phyloP scores from a whole-genome alignment of 371 early-diverging fungal genomes.

The Furculomyces boomerangus region DNA sequence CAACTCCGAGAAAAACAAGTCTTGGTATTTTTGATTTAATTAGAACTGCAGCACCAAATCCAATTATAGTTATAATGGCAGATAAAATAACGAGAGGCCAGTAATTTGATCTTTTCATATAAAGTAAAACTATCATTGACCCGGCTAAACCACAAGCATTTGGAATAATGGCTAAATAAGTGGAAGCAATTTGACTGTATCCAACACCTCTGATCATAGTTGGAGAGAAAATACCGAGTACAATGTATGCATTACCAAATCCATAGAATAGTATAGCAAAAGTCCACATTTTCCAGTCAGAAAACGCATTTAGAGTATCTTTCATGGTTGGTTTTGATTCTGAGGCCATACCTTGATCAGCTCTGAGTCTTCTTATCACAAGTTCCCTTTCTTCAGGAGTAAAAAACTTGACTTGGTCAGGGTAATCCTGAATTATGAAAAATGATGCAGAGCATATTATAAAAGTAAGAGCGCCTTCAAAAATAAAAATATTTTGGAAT shows the following conservation, averaged over 20 bases:
- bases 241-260: constrained; percentile 9
- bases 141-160: constrained; percentile 17
- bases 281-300: constrained; percentile 22
- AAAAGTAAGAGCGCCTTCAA: constrained; percentile 28
- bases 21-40: neutral
- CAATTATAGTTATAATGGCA: neutral
- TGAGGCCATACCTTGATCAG: constrained; percentile 11
- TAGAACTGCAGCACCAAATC: neutral
- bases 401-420: constrained; percentile 14
- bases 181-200: constrained; percentile 21
- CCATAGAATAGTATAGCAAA: constrained; percentile 22
- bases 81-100: neutral
- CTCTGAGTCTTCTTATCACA: constrained; percentile 8
- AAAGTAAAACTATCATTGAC: constrained; percentile 11
- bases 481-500: constrained; percentile 44
- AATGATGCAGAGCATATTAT: constrained; percentile 15
- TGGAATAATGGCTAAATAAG: constrained; percentile 22
- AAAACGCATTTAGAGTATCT: constrained; percentile 10
- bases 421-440: constrained; percentile 16
- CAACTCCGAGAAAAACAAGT: neutral
- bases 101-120: neutral
- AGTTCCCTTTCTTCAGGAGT: constrained; percentile 11
- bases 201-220: constrained; percentile 26
- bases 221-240: constrained; percentile 23
- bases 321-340: constrained; percentile 5